Evolutionary conservation across 371 early-diverging fungal genomes (phyloP), one percentile per base, ranked within the genome.

Genomic region (Circinella minor): DNA sequence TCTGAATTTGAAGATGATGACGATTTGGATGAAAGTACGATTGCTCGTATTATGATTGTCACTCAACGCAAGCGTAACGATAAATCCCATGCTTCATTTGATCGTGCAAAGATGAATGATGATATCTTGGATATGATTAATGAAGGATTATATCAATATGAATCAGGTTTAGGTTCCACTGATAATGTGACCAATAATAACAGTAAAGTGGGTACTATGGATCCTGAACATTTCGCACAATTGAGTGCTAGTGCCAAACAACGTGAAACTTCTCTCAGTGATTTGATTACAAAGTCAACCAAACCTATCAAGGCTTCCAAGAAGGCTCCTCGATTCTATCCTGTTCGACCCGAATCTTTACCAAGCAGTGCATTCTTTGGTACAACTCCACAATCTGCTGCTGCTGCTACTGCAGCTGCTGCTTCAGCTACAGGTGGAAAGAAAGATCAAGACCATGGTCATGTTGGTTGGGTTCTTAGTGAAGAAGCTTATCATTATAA

Each of bases 61-160:
- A 95, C 97, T 39, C 95, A 94, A 78, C 91, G 91, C 68, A 90
- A 90, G 54, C 83, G 86, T 66, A 57, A 57, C 27, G 94, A 94
- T 64, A 86, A 89, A 63, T 79, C 90, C 2, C 92, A 93, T 68
- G 81, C 86, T 55, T 85, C 89, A 36, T 93, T 85, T 74, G 94
- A 95, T 73, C 92, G 97, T 71, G 89, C 92, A 74, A 86, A 91
- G 43, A 89, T 91, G 84, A 92, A 93, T 68, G 93, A 92, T 62
- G 98, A 98, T 43, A 87, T 96, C 65, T 86, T 89, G 43, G 94
- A 96, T 38, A 95, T 96, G 81, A 98, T 98, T 81, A 98, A 93
- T 76, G 97, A 98, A 76, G 98, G 97, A 5, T 84, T 98, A 39
- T 92, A 93, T 77, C 88, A 93, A 71, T 98, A 97, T 71, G 96